Conservation (phyloP, 345 rosid species). For the Pelargonium nanum region DNA sequence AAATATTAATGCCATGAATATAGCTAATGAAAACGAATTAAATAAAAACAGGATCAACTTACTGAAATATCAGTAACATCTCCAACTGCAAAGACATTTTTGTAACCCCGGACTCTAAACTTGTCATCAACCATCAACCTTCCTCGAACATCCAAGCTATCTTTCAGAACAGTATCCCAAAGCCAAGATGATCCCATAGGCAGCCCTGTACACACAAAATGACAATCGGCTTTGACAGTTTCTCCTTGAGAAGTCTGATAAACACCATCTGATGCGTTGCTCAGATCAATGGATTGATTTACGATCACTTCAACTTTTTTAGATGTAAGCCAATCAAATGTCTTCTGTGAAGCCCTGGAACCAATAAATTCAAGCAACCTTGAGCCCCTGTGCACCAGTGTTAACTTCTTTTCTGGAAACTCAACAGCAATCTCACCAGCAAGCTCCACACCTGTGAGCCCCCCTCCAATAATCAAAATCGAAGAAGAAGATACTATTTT, state of each 20-base stretch:
- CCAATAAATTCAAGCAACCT: conserved; percentile 78
- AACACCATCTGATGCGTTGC: conserved; percentile 28
- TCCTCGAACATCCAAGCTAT: conserved; percentile 47
- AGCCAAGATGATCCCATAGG: conserved; percentile 70
- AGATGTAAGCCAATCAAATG: conserved; percentile 56
- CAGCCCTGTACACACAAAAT: conserved; percentile 58
- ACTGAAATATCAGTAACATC: conserved; percentile 64
- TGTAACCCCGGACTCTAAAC: conserved; percentile 43
- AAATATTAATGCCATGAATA: too few relatives aligned
- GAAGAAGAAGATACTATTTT: conserved; percentile 66
- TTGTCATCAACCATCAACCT: conserved; percentile 63
- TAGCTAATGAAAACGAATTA: too few relatives aligned
- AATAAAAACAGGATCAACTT: conserved; percentile 16
- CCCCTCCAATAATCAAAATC: conserved; percentile 81
- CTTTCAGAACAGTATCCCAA: conserved; percentile 35
- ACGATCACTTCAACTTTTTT: conserved; percentile 64
- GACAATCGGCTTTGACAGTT: conserved; percentile 58
- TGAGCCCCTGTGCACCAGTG: conserved; percentile 67
- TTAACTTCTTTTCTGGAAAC: conserved; percentile 64
- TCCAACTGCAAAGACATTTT: conserved; percentile 59
- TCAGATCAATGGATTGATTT: conserved; percentile 54
- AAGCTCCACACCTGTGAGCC: conserved; percentile 89
- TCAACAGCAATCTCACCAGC: conserved; percentile 83
- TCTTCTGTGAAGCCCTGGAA: conserved; percentile 53
- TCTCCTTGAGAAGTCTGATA: conserved; percentile 56